phyloP scores from a whole-genome alignment of 2,329 filamentous ascomycete genomes.

The Pseudogymnoascus sp. region DNA sequence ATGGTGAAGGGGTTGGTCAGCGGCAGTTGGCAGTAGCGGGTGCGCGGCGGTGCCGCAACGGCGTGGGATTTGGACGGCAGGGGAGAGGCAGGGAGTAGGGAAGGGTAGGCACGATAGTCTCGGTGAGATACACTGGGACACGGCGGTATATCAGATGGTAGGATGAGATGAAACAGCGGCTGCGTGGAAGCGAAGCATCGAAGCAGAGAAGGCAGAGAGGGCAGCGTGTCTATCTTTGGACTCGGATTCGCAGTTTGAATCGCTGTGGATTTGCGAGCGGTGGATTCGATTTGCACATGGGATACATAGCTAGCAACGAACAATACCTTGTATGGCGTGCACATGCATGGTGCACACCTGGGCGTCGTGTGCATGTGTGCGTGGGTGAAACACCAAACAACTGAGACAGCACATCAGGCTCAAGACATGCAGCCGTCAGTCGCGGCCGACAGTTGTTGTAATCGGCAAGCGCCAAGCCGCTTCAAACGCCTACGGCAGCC shows the following conservation, averaged over 20 bases:
- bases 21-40: background rate
- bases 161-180: background rate
- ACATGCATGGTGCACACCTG: slow-evolving; percentile 1
- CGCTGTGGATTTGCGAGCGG: background rate
- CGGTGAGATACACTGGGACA: background rate
- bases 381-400: background rate
- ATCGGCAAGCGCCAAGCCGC: slow-evolving; percentile 1
- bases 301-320: background rate
- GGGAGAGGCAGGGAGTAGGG: background rate
- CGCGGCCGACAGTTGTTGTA: background rate
- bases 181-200: background rate
- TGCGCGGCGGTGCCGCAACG: background rate
- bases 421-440: background rate
- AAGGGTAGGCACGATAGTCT: background rate
- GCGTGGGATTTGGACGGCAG: background rate
- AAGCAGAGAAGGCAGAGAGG: background rate
- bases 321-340: background rate
- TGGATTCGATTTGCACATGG: background rate
- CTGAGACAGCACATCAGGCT: background rate
- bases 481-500: background rate
- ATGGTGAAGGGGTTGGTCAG: background rate
- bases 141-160: slow-evolving; percentile 8
- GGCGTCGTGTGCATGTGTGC: background rate
- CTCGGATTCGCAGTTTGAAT: background rate
- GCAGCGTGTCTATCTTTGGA: background rate